phyloP scores from a whole-genome alignment of 768 basidiomycete species.

The Xanthoconium purpureum region DNA sequence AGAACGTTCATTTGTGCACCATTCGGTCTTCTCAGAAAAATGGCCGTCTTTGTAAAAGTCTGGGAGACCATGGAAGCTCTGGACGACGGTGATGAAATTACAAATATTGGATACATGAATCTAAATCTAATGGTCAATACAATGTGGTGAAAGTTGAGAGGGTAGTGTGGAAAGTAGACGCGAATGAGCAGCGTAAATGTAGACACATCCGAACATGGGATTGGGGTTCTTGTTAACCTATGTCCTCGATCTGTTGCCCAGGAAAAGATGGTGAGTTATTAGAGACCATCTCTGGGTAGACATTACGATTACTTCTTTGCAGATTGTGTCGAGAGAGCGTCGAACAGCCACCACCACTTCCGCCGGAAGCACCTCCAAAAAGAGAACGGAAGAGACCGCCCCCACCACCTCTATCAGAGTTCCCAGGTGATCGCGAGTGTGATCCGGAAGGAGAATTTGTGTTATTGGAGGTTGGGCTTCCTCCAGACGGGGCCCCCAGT shows the following conservation, averaged over 20 bases:
- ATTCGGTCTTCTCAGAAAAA: background rate
- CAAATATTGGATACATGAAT: conserved; percentile 17
- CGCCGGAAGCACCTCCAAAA: conserved; percentile 27
- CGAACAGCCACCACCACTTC: conserved; percentile 11
- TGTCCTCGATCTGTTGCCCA: conserved; percentile 35
- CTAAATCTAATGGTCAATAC: conserved; percentile 15
- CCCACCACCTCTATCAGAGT: conserved; percentile 20
- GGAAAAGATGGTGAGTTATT: conserved; percentile 27
- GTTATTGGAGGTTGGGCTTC: conserved; percentile 10
- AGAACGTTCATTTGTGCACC: too few relatives aligned
- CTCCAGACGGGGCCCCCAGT: conserved; percentile 29
- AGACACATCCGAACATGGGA: background rate
- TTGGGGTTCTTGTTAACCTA: conserved; percentile 22
- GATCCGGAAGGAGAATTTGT: conserved; percentile 18
- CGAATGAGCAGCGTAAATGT: background rate
- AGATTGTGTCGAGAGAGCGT: conserved; percentile 7
- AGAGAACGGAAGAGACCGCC: conserved; percentile 28
- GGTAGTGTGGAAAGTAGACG: conserved; percentile 10
- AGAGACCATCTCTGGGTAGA: conserved; percentile 3
- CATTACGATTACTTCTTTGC: conserved; percentile 12
- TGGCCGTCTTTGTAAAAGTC: background rate
- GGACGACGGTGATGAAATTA: conserved; percentile 3
- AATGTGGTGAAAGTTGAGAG: conserved; percentile 2
- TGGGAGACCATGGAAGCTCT: background rate
- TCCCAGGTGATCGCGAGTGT: conserved; percentile 17